Evolutionary conservation across 2,329 filamentous ascomycete species (phyloP), one percentile per base, ranked within the genome.

Genomic region (Ophiostoma perfectum): DNA sequence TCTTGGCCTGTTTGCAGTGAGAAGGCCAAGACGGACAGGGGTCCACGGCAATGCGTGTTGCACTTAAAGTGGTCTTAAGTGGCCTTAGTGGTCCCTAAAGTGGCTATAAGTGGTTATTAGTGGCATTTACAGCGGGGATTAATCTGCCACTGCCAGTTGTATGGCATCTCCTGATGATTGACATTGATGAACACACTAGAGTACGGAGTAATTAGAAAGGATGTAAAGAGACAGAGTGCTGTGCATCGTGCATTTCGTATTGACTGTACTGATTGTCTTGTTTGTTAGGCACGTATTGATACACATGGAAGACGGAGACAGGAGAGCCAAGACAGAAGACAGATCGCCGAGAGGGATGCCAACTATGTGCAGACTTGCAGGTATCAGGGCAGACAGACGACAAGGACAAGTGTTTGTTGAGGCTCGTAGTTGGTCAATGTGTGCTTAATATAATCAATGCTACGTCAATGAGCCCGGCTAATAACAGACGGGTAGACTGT

Each of bases 111-210:
- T 60, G n/a, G 6, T 14, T 38, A 60, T 27, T 27, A 60, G 27
- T 38, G 55, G 27, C 55, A 38, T 60, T 60, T 60, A 60, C 55
- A 60, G 55, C 55, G 55, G 55, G 55, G 36, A 60, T 60, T 60
- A 38, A 60, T 60, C 55, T 60, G 55, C 55, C 55, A 9, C 9
- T 9, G 27, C 55, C 18, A 58, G 52, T 60, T 12, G 55, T 38
- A 38, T 60, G 52, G 55, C 55, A 7, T 9, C 12, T 39, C 11
- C 27, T 60, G 55, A 12, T 16, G 55, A 60, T 60, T 55, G 49
- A 27, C n/a, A 55, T 55, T 55, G 49, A 55, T 55, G 49, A 8
- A 27, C 27, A 27, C 27, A 27, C 27, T 1, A 27, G 27, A 27
- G 27, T 27, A 60, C 18, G 55, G 18, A 39, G 27, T 27, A 6